Percentiles rank a stretch among this genome's conserved stretches.
These are phyloP conservation scores for Cinchona pubescens DNA, from an alignment of 257 asterid genomes.

Conservation along the genomic window DNA sequence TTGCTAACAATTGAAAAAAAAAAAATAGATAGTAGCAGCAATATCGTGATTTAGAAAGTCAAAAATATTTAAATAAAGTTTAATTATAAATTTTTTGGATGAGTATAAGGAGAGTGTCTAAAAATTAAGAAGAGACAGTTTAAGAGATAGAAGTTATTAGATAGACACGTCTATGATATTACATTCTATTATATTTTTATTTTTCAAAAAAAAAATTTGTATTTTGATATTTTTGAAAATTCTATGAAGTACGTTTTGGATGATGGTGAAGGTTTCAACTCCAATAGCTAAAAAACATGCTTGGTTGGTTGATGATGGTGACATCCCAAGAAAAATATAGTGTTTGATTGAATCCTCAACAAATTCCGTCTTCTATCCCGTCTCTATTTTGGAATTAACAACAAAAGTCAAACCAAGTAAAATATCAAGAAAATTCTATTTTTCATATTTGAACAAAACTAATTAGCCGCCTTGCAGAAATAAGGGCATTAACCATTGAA, in stretches of 20 bases:
- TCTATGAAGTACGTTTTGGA: neutral
- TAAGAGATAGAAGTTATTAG: no score
- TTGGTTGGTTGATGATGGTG: slow-evolving; percentile 1
- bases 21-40: no score
- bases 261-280: neutral
- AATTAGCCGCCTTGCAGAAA: no score
- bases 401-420: neutral
- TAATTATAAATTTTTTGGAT: no score
- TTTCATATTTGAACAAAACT: neutral
- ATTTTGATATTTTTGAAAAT: neutral
- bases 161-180: no score
- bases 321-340: neutral
- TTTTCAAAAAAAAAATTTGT: neutral
- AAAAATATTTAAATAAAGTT: no score
- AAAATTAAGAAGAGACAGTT: no score
- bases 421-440: neutral
- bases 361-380: neutral
- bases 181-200: no score
- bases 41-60: no score
- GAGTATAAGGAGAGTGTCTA: no score
- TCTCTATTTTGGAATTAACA: neutral
- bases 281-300: neutral
- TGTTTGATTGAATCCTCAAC: neutral
- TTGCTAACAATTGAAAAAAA: neutral
- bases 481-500: neutral